Percentiles rank a stretch among this genome's conserved stretches.
Evolutionary conservation across 305 asterid species (phyloP).

Genomic region (Plantago rigida): DNA sequence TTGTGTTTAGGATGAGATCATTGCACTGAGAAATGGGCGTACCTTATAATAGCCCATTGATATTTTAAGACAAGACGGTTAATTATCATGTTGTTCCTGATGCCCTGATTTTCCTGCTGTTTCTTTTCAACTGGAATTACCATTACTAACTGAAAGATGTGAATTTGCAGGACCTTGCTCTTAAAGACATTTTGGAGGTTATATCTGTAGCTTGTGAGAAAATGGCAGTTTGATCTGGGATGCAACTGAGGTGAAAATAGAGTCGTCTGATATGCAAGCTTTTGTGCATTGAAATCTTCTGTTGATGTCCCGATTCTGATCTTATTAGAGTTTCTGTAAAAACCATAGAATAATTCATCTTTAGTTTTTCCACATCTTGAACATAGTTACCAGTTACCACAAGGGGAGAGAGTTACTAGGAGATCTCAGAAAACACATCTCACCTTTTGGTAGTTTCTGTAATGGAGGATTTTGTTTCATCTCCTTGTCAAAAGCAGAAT

Average conservation of each 20-base stretch:
- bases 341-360: conserved; percentile 8
- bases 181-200: conserved; percentile 20
- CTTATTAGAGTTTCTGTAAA: conserved; percentile 11
- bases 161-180: conserved; percentile 27
- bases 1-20: no score
- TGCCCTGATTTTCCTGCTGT: neutral
- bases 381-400: neutral
- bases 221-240: conserved; percentile 14
- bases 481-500: conserved; percentile 52
- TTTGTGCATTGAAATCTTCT: neutral
- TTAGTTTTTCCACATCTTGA: neutral
- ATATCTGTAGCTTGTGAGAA: conserved; percentile 24
- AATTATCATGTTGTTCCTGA: no score
- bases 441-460: conserved; percentile 13
- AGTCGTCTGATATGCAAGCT: conserved; percentile 19
- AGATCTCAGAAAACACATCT: conserved; percentile 18
- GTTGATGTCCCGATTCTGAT: conserved; percentile 2
- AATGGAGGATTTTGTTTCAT: conserved; percentile 49
- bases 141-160: conserved; percentile 22
- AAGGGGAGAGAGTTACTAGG: conserved; percentile 17
- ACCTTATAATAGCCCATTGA: no score
- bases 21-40: no score
- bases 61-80: no score
- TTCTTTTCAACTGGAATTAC: conserved; percentile 6
- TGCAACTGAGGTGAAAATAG: conserved; percentile 25